These are phyloP conservation scores for Boletus subcaerulescens DNA, from an alignment of 768 basidiomycete genomes.

Conservation along the genomic window DNA sequence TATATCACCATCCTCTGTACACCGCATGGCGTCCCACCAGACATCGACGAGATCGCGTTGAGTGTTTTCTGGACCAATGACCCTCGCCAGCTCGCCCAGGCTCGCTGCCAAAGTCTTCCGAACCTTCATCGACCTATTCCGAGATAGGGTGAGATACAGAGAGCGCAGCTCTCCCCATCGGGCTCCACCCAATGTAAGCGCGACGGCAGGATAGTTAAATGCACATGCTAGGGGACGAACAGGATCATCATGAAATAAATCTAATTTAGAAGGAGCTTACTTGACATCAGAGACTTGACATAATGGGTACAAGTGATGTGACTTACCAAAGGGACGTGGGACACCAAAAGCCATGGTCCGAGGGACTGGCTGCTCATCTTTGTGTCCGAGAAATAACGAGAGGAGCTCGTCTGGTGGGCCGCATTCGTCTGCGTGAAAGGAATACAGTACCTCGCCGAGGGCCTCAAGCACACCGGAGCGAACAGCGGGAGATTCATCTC, in stretches of 20 bases:
- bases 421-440: conserved; percentile 59
- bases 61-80: conserved; percentile 72
- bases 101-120: conserved; percentile 82
- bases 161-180: conserved; percentile 75
- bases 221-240: conserved; percentile 76
- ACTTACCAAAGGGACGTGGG: conserved; percentile 19
- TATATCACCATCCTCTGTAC: conserved; percentile 62
- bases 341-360: conserved; percentile 18
- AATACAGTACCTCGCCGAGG: conserved; percentile 84
- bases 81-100: conserved; percentile 82
- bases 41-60: conserved; percentile 65
- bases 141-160: conserved; percentile 62
- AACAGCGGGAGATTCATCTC: conserved; percentile 64
- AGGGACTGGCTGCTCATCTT: conserved; percentile 40
- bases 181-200: conserved; percentile 69
- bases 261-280: conserved; percentile 30
- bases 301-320: background rate
- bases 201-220: conserved; percentile 91
- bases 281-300: conserved; percentile 4
- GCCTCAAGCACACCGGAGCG: conserved; percentile 81
- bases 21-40: conserved; percentile 59
- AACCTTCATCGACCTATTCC: conserved; percentile 60
- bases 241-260: conserved; percentile 58
- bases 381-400: conserved; percentile 68
- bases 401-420: conserved; percentile 77